Conservation (phyloP, 768 basidiomycete species). For the Xerocomellus amylosporus region DNA sequence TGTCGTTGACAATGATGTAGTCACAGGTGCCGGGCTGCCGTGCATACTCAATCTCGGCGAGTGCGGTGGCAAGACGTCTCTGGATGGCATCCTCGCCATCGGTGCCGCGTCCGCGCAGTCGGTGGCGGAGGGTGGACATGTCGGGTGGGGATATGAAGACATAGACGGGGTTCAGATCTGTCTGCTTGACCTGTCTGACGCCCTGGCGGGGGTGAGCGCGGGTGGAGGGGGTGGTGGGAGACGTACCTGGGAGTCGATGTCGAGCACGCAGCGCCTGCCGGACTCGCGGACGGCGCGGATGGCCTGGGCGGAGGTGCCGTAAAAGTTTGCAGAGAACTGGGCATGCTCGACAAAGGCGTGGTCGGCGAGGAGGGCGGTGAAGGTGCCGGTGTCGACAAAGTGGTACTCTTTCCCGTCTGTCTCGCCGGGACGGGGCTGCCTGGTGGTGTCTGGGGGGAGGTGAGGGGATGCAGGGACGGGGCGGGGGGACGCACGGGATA, state of each 20-base stretch:
- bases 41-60: conserved; percentile 82
- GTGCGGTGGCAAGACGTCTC: conserved; percentile 73
- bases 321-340: conserved; percentile 88
- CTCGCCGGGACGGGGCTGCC: conserved; percentile 79
- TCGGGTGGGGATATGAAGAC: conserved; percentile 91
- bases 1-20: conserved; percentile 86
- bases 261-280: conserved; percentile 85
- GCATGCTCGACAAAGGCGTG: conserved; percentile 92
- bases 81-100: conserved; percentile 71
- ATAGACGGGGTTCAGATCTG: conserved; percentile 78
- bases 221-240: background rate
- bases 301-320: conserved; percentile 86
- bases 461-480: background rate
- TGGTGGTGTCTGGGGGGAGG: conserved; percentile 73
- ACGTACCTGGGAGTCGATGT: conserved; percentile 87
- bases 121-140: conserved; percentile 60
- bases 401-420: conserved; percentile 81
- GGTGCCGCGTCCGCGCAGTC: conserved; percentile 79
- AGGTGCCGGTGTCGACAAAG: conserved; percentile 71
- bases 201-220: conserved; percentile 50
- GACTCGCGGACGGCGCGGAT: conserved; percentile 63
- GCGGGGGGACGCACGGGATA: conserved; percentile 61
- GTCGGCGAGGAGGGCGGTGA: conserved; percentile 63
- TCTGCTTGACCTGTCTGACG: conserved; percentile 86
- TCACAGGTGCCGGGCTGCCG: conserved; percentile 73